These are phyloP conservation scores for Rhodotorula sp. DNA, from an alignment of 1,284 basidiomycete species.

Conservation along the genomic window DNA sequence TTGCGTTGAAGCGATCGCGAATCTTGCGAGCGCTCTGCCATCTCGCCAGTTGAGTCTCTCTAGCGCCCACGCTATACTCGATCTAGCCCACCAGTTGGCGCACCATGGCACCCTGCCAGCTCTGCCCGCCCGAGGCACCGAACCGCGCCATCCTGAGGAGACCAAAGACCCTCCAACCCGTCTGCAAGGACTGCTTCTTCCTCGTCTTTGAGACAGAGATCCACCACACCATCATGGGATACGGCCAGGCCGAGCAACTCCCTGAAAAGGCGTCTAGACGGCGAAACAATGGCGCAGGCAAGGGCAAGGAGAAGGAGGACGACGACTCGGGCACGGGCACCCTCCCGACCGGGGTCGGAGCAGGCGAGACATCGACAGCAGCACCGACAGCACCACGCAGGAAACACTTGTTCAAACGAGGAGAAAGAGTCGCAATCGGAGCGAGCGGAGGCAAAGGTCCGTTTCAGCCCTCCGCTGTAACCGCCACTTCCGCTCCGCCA, in stretches of 20 bases:
- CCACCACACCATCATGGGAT: conserved; percentile 80
- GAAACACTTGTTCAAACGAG: conserved; percentile 71
- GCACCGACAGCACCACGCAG: neutral
- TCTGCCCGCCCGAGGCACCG: conserved; percentile 33
- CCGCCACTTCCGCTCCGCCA: neutral
- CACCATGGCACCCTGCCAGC: conserved; percentile 42
- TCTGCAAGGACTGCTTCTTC: conserved; percentile 56
- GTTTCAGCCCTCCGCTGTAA: conserved; percentile 26
- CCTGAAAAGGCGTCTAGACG: neutral
- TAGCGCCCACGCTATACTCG: no score
- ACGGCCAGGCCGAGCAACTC: conserved; percentile 37
- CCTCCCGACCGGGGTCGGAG: neutral
- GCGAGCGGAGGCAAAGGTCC: conserved; percentile 96
- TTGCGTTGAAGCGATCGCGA: neutral
- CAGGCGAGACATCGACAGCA: neutral
- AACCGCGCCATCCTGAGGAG: conserved; percentile 80
- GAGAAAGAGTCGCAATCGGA: conserved; percentile 93
- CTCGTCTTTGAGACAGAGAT: conserved; percentile 97
- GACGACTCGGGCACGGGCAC: conserved; percentile 21
- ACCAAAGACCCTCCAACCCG: conserved; percentile 85
- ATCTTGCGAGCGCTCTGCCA: neutral
- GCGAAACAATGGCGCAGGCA: neutral
- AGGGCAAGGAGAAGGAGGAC: conserved; percentile 59
- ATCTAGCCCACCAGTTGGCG: neutral
- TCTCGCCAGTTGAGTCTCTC: neutral